Base-by-base conservation (phyloP, 2,329 filamentous ascomycete species). In the Thelonectria discophora region DNA sequence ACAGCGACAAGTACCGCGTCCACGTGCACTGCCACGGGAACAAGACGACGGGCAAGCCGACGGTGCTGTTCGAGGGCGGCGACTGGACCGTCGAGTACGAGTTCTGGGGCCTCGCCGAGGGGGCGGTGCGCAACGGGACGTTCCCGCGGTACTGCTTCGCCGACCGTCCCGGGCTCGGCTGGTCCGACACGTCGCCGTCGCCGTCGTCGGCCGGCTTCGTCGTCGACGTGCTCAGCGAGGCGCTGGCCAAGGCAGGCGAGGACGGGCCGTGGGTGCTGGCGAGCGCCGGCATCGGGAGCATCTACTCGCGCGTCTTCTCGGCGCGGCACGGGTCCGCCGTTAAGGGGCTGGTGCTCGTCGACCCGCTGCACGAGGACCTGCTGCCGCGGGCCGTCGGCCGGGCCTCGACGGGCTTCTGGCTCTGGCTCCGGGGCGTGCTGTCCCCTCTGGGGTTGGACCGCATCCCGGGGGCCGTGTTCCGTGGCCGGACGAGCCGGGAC, bases 61-160 rank as follows among this genome's bases (percentile, higher is more conserved):
- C 95, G 0, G 86, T 98, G 5, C 81, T 99, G 11, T 82, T 98
- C 3, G 94, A 98, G 75, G 92, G 88, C 3, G 94, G 92, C 17
- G 92, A 96, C 71, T 81, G 86, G 20, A 89, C 94, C 0, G 89
- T 93, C 15, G 93, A 97, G 75, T 81, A 91, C 69, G 88, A 90
- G 7, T 83, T 99, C 57, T 90, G 93, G 79, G 85, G 89, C 55
- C 92, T 97, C 79, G 91, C 93, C 11, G 87, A 93, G 61, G 83
- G 88, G 57, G 88, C 91, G 1, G 82, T 93, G 66, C 82, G 87
- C 65, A 95, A 95, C 70, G 92, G 92, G 40, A 91, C 90, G 47
- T 95, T 99, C 69, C 81, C 83, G 58, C 88, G 94, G 62, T 98
- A 97, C 80, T 99, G 95, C 82, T 97, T 97, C 77, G 94, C 92